Conservation (phyloP, 768 basidiomycete genomes). For the Lactarius tabidus region DNA sequence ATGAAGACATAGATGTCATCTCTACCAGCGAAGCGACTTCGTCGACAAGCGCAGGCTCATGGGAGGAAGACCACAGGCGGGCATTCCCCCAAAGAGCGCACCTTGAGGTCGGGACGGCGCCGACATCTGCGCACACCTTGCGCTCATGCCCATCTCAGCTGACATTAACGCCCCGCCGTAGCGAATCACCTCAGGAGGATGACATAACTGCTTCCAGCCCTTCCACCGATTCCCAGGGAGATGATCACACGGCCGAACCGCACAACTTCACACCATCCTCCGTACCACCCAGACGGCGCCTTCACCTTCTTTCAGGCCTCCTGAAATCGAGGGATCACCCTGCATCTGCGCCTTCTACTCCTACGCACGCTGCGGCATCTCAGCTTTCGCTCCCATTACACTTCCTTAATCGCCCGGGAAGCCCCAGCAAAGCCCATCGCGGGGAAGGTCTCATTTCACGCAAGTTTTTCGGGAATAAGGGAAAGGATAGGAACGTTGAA, state of each 20-base stretch:
- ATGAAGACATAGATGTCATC: constrained; percentile 25
- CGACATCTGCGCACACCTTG: constrained; percentile 7
- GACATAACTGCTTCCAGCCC: constrained; percentile 21
- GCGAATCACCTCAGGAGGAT: constrained; percentile 15
- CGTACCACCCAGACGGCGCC: constrained; percentile 18
- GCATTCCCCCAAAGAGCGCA: neutral
- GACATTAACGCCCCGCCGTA: constrained; percentile 14
- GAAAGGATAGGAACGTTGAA: constrained; percentile 21
- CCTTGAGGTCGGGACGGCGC: neutral
- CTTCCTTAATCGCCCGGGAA: constrained; percentile 19
- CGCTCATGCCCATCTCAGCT: constrained; percentile 22
- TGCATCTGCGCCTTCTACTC: constrained; percentile 25
- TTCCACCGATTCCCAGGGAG: constrained; percentile 19
- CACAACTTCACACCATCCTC: constrained; percentile 17
- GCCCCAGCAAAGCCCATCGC: constrained; percentile 19
- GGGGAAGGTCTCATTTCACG: constrained; percentile 20
- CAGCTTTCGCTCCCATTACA: constrained; percentile 24
- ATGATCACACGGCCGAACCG: neutral
- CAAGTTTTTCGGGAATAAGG: constrained; percentile 25
- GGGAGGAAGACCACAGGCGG: constrained; percentile 16
- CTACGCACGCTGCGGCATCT: constrained; percentile 23
- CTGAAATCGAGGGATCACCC: constrained; percentile 23
- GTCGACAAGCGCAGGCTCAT: constrained; percentile 3
- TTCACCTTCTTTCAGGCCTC: constrained; percentile 21
- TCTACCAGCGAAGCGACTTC: constrained; percentile 20